These are phyloP conservation scores for Firmiana major DNA, from an alignment of 345 rosid genomes.

Conservation along the genomic window DNA sequence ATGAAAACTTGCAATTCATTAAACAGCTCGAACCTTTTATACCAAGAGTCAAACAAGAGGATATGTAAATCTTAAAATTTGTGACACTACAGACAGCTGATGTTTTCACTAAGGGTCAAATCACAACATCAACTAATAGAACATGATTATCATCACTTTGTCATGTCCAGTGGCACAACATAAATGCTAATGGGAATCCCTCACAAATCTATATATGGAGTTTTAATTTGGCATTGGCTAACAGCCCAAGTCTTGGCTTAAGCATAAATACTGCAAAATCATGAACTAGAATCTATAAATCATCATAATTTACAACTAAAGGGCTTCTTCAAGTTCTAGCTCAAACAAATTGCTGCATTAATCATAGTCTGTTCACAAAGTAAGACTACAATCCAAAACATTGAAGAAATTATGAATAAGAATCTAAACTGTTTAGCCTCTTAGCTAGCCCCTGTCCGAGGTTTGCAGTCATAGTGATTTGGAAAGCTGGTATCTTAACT, in stretches of 20 bases:
- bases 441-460: not conserved
- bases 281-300: too few species aligned
- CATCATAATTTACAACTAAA: not conserved
- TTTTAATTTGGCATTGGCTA: too few species aligned
- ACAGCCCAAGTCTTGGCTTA: not conserved
- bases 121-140: not conserved
- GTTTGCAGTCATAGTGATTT: not conserved
- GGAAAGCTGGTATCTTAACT: not conserved
- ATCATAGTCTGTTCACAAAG: not conserved
- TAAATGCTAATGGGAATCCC: not conserved
- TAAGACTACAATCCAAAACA: not conserved
- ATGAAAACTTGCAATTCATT: not conserved
- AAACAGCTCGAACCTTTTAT: not conserved
- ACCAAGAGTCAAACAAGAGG: too few species aligned
- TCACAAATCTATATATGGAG: not conserved
- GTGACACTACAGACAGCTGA: not conserved
- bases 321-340: not conserved
- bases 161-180: not conserved
- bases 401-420: not conserved
- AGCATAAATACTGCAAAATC: not conserved
- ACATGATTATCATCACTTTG: not conserved
- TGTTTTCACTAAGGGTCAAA: not conserved
- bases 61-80: too few species aligned
- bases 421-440: not conserved
- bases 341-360: not conserved